Evolutionary conservation across 1,139 yeast genomes (phyloP).

Genomic region (Kodamaea alishanica): DNA sequence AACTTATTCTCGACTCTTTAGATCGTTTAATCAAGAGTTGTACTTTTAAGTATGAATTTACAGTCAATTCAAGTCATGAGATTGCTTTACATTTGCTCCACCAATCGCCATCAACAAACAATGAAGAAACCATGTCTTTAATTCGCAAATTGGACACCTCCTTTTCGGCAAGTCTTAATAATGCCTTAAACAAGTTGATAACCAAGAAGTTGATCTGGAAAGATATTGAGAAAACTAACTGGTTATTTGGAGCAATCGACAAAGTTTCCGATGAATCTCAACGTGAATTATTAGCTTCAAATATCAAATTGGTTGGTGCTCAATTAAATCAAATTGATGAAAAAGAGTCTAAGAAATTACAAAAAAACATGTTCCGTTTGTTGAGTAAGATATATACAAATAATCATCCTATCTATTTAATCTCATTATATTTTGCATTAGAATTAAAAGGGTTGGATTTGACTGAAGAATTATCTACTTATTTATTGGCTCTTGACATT

Average conservation of each 20-base stretch:
- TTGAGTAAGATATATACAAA: slow-evolving; percentile 18
- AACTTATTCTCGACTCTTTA: slow-evolving; percentile 16
- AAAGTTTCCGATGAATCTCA: slow-evolving; percentile 1
- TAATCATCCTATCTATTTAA: slow-evolving; percentile 15
- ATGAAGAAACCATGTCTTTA: neutral
- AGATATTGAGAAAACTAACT: slow-evolving; percentile 4
- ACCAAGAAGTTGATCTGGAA: slow-evolving; percentile 3
- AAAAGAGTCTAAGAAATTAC: neutral
- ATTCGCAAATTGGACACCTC: neutral
- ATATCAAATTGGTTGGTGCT: slow-evolving; percentile 4
- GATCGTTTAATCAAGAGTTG: slow-evolving; percentile 7
- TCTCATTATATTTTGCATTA: slow-evolving; percentile 20
- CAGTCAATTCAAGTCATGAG: slow-evolving; percentile 7
- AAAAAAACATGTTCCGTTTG: slow-evolving; percentile 25
- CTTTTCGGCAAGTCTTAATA: slow-evolving; percentile 3
- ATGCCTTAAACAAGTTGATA: slow-evolving; percentile 3
- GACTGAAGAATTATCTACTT: slow-evolving; percentile 11
- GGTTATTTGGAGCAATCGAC: slow-evolving; percentile 7
- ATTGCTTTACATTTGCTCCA: slow-evolving; percentile 7
- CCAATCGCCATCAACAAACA: neutral
- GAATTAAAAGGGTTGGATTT: slow-evolving; percentile 14
- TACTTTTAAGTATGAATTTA: slow-evolving; percentile 5
- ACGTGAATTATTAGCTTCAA: neutral
- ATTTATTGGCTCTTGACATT: slow-evolving; percentile 12
- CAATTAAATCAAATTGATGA: neutral